Evolutionary conservation across 345 rosid species (phyloP).

Genomic region (Eucalyptus leucophloia): DNA sequence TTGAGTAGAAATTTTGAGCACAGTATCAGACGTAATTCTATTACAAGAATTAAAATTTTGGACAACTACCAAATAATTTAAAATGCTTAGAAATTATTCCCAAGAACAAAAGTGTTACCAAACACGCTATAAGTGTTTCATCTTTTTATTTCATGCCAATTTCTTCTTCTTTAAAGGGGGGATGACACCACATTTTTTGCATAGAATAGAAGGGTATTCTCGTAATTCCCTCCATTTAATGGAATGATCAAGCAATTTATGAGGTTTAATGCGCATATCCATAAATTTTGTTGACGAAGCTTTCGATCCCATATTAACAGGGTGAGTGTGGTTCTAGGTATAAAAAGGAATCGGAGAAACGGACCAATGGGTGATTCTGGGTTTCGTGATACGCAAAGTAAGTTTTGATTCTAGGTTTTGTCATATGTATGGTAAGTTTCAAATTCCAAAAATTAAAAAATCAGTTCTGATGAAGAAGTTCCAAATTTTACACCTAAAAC

Average conservation of each 20-base stretch:
- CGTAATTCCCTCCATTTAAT: background rate
- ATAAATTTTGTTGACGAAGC: background rate
- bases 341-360: background rate
- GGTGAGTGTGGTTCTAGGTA: background rate
- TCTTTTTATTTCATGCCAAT: background rate
- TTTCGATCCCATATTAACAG: background rate
- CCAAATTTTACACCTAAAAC: too few species aligned
- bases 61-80: accelerated
- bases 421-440: background rate
- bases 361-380: too few species aligned
- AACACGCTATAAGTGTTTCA: accelerated
- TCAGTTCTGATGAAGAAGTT: accelerated
- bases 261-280: background rate
- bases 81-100: too few species aligned
- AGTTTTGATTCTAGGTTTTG: too few species aligned
- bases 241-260: background rate
- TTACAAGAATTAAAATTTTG: too few species aligned
- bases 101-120: accelerated
- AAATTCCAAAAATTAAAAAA: too few species aligned
- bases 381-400: too few species aligned
- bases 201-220: background rate
- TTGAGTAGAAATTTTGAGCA: too few species aligned
- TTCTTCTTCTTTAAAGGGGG: background rate
- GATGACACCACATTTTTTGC: background rate
- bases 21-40: accelerated